Percentiles rank a stretch among this genome's conserved stretches.
Conservation (phyloP, 768 basidiomycete species). For the Rhizopogon salebrosus region DNA sequence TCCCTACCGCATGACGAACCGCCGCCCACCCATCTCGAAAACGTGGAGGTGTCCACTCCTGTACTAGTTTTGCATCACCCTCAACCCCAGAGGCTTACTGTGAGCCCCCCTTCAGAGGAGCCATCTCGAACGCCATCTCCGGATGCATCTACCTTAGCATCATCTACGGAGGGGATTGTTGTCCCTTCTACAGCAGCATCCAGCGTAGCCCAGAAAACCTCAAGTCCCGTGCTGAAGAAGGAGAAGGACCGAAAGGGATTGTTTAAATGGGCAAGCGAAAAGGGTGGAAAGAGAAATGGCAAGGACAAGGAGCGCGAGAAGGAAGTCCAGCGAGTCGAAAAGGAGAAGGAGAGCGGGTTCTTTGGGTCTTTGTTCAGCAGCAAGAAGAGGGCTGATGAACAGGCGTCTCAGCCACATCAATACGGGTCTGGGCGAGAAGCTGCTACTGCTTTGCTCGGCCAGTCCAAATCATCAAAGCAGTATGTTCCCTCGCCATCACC, state of each 20-base stretch:
- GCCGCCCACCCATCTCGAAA: slow-evolving; percentile 10
- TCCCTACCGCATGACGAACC: slow-evolving; percentile 16
- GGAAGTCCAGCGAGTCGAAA: slow-evolving; percentile 42
- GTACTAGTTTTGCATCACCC: slow-evolving; percentile 56
- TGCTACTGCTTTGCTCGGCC: slow-evolving; percentile 80
- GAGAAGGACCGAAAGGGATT: slow-evolving; percentile 75
- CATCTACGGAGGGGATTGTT: slow-evolving; percentile 21
- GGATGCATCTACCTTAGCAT: slow-evolving; percentile 25
- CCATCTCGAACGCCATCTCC: slow-evolving; percentile 63
- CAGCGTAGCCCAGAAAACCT: slow-evolving; percentile 16
- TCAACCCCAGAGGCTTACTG: slow-evolving; percentile 50
- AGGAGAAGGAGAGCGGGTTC: slow-evolving; percentile 70
- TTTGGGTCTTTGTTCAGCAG: slow-evolving; percentile 89
- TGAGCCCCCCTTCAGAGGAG: slow-evolving; percentile 23
- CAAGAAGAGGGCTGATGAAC: slow-evolving; percentile 83
- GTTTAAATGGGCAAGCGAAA: slow-evolving; percentile 65
- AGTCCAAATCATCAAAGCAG: slow-evolving; percentile 74
- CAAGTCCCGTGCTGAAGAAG: slow-evolving; percentile 38
- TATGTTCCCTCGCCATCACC: slow-evolving; percentile 61
- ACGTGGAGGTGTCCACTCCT: slow-evolving; percentile 30
- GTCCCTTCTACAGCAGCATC: slow-evolving; percentile 22
- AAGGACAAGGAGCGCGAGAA: slow-evolving; percentile 43
- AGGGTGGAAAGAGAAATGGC: slow-evolving; percentile 53
- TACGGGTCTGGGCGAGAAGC: slow-evolving; percentile 71
- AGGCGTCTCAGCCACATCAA: slow-evolving; percentile 30